Evolutionary conservation across 2,329 filamentous ascomycete genomes (phyloP).

Genomic region (Xylariales sp.): DNA sequence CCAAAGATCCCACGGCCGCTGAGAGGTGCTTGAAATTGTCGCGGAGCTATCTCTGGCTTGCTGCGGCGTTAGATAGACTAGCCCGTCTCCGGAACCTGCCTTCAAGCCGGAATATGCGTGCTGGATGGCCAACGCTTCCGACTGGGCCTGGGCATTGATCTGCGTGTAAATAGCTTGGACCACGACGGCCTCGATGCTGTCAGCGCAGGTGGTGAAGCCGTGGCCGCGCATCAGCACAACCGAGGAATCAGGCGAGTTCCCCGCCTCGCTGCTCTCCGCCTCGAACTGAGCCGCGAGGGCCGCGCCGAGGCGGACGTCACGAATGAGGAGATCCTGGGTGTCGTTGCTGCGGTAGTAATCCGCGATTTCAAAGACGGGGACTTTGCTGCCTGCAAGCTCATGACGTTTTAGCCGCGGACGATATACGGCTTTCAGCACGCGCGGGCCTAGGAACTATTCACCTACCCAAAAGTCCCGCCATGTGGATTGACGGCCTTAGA

Average conservation of each 20-base stretch:
- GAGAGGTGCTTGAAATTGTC: background rate
- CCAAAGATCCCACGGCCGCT: conserved; percentile 27
- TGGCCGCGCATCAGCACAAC: conserved; percentile 39
- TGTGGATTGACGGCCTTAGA: conserved; percentile 33
- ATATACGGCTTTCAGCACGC: background rate
- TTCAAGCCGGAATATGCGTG: background rate
- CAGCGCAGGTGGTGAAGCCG: conserved; percentile 36
- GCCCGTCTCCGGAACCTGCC: no score
- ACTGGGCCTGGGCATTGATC: conserved; percentile 29
- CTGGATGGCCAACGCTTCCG: conserved; percentile 12
- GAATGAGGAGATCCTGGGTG: conserved; percentile 35
- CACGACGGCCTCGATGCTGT: conserved; percentile 36
- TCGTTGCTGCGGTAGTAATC: conserved; percentile 29
- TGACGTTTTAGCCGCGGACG: background rate
- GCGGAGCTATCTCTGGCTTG: conserved; percentile 14
- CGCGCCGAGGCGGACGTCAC: conserved; percentile 36
- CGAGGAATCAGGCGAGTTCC: background rate
- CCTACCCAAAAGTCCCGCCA: conserved; percentile 38
- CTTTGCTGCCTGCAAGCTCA: conserved; percentile 16
- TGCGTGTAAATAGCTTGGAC: conserved; percentile 34
- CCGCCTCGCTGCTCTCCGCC: background rate
- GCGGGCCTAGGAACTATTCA: background rate
- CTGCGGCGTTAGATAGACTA: conserved; percentile 17
- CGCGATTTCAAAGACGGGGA: conserved; percentile 38
- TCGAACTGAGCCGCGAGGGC: conserved; percentile 34